A percentile compares a stretch with the other conserved stretches of the same genome.
Evolutionary conservation across 257 asterid species (phyloP).

Genomic region (Capsicum baccatum): DNA sequence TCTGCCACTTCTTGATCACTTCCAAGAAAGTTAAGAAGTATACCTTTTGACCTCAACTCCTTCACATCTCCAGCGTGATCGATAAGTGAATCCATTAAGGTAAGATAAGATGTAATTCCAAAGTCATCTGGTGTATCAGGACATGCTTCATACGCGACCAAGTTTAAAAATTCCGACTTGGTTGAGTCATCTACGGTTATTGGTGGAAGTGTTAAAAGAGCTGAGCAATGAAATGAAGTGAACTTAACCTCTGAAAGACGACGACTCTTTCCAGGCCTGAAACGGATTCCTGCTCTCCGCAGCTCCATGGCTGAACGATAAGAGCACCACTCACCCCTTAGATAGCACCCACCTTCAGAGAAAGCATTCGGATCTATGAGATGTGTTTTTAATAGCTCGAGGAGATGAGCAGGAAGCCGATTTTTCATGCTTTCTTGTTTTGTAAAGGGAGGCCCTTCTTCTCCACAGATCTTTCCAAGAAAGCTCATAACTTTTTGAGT

Average conservation of each 20-base stretch:
- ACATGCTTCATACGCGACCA: slow-evolving; percentile 32
- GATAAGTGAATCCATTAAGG: slow-evolving; percentile 30
- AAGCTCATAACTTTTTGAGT: background rate
- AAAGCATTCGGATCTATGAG: background rate
- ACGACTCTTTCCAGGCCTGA: slow-evolving; percentile 20
- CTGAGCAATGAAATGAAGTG: background rate
- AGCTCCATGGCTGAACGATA: slow-evolving; percentile 31
- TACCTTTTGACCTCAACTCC: slow-evolving; percentile 21
- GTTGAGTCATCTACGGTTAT: slow-evolving; percentile 30
- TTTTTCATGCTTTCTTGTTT: background rate
- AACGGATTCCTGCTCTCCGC: slow-evolving; percentile 14
- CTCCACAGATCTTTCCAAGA: background rate
- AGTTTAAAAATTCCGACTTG: slow-evolving; percentile 24
- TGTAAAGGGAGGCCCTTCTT: background rate
- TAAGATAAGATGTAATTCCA: slow-evolving; percentile 25
- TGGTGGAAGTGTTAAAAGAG: slow-evolving; percentile 23
- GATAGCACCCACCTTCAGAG: background rate
- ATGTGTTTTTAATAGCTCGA: background rate
- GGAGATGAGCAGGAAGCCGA: background rate
- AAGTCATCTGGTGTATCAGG: slow-evolving; percentile 20
- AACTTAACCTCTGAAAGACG: background rate
- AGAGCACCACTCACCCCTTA: slow-evolving; percentile 16
- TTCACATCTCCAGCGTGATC: slow-evolving; percentile 30
- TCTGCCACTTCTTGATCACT: slow-evolving; percentile 33
- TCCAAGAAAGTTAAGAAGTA: slow-evolving; percentile 29